phyloP scores from a whole-genome alignment of 164 flowering plant genomes.

The Saururus chinensis region DNA sequence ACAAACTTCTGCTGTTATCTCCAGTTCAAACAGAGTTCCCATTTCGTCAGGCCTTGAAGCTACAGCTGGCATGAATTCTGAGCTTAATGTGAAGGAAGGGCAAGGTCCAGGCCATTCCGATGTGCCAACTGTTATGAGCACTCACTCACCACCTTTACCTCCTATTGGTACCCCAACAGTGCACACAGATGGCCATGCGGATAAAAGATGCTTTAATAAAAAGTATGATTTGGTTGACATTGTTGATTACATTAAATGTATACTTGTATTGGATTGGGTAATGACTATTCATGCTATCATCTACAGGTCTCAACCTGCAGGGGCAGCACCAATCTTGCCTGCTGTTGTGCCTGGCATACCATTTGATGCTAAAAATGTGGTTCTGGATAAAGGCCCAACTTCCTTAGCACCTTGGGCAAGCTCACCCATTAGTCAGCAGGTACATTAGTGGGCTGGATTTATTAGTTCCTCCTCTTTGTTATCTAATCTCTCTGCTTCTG shows the following conservation, averaged over 20 bases:
- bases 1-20: constrained; percentile 24
- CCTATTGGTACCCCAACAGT: constrained; percentile 79
- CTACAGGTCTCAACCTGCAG: constrained; percentile 41
- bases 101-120: constrained; percentile 26
- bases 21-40: constrained; percentile 25
- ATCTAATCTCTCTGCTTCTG: not conserved
- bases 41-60: constrained; percentile 29
- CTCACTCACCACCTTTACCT: constrained; percentile 48
- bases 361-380: constrained; percentile 42
- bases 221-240: constrained; percentile 27
- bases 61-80: constrained; percentile 18
- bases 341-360: constrained; percentile 28
- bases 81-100: constrained; percentile 27
- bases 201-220: constrained; percentile 25
- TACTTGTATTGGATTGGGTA: not conserved
- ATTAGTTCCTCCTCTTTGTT: too few relatives aligned
- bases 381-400: constrained; percentile 37
- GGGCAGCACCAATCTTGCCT: constrained; percentile 23
- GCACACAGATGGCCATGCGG: constrained; percentile 38
- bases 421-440: constrained; percentile 52
- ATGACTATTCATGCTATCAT: not conserved
- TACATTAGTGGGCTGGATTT: constrained; percentile 5
- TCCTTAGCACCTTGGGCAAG: constrained; percentile 53
- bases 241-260: too few relatives aligned
- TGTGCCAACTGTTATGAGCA: constrained; percentile 22